Base-by-base conservation (phyloP, 2,329 filamentous ascomycete species). In the Daldinia eschscholtzii region DNA sequence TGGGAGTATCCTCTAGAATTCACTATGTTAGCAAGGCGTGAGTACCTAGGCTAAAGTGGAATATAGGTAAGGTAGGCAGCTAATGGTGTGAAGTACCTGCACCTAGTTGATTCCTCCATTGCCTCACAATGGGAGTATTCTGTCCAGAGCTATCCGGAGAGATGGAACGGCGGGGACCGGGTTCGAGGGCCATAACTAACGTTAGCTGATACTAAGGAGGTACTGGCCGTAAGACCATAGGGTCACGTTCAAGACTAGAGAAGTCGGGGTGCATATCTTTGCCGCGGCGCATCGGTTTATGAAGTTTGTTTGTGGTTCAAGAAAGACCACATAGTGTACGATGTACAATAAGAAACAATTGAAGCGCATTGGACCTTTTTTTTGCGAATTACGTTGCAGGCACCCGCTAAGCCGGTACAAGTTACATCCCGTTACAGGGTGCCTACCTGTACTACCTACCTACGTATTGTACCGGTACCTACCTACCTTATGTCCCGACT, bases 81-180 rank as follows among this genome's bases (percentile, higher is more conserved):
- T 13, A 13, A n/a, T 55, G 41, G 65, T 41, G 61, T 37, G 26
- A 78, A 88, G 79, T 86, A 97, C 93, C 92, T 82, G 91, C 89
- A 77, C 93, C 90, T 67, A 91, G 85, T 79, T 91, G 91, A 80
- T 90, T 91, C 80, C 92, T 92, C 87, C 92, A 91, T 83, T 92
- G 91, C 78, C 91, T 89, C 71, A 88, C 87, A 44, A 89, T 89
- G 72, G 92, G 93, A 78, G 92, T 93, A 72, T 90, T 89, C 77
- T 92, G 91, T 71, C 93, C 93, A 79, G 93, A 96, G 86, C 91
- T 94, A 79, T 93, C 89, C 76, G 93, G 93, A 70, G 94, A 96
- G 74, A 84, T 82, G 64, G 89, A 89, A 76, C 85, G 86, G 68
- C 85, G 86, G 72, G 83, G 80, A 72, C 82, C 84, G 65, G 85